These are phyloP conservation scores for cucumber (Cucumis sativus) DNA, from an alignment of 306 rosid genomes.

Conservation along the genomic window Cucumber_9930_V3 NC_026661.2:15728501-15729000, in stretches of 20 bases:
- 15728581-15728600: neutral
- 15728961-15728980: constrained; percentile 35
- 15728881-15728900: constrained; percentile 6
- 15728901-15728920: constrained; percentile 11
- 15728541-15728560: neutral
- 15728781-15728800: neutral
- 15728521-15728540: neutral
- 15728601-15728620: neutral
- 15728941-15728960: constrained; percentile 41
- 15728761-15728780: neutral
- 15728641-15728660: neutral
- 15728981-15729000: constrained; percentile 35
- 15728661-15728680: neutral
- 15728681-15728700: neutral
- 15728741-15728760: neutral
- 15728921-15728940: constrained; percentile 82
- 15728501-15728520: neutral
- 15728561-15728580: neutral
- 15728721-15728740: neutral
- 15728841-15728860: neutral
- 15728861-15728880: neutral
- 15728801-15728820: neutral
- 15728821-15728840: constrained; percentile 1
- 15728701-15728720: neutral
- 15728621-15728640: neutral